These are phyloP conservation scores for Trichoderma afroharzianum DNA, from an alignment of 2,329 filamentous ascomycete species.

Conservation along the genomic window DNA sequence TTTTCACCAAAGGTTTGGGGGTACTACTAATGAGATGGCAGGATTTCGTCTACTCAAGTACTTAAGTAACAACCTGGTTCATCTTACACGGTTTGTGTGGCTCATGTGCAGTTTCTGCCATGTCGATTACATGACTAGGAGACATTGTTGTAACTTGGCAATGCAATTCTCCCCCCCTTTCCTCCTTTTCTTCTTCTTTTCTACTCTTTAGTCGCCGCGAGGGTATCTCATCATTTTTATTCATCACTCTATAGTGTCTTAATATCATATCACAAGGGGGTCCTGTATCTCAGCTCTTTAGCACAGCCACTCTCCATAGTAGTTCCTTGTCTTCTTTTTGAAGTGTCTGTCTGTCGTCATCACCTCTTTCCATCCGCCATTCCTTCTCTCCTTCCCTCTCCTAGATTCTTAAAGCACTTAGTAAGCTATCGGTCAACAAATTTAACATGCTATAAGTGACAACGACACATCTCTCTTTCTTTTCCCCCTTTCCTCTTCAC, in stretches of 20 bases:
- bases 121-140: neutral
- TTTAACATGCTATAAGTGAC: neutral
- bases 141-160: neutral
- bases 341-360: neutral
- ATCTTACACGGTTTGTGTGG: too few relatives aligned
- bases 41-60: neutral
- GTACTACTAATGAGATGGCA: too few relatives aligned
- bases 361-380: neutral
- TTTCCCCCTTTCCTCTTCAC: neutral
- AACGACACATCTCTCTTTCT: neutral
- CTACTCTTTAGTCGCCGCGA: neutral
- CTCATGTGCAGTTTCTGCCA: neutral
- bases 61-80: too few relatives aligned
- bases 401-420: neutral
- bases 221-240: neutral
- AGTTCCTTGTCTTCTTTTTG: neutral
- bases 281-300: neutral
- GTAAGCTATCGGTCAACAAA: neutral
- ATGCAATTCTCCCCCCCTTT: neutral
- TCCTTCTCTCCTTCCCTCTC: neutral
- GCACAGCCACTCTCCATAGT: neutral
- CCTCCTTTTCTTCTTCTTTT: neutral
- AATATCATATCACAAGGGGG: neutral
- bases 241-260: neutral
- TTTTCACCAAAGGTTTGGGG: too few relatives aligned